Conservation (phyloP, 345 rosid species). For the Aquilaria yunnanensis region DNA sequence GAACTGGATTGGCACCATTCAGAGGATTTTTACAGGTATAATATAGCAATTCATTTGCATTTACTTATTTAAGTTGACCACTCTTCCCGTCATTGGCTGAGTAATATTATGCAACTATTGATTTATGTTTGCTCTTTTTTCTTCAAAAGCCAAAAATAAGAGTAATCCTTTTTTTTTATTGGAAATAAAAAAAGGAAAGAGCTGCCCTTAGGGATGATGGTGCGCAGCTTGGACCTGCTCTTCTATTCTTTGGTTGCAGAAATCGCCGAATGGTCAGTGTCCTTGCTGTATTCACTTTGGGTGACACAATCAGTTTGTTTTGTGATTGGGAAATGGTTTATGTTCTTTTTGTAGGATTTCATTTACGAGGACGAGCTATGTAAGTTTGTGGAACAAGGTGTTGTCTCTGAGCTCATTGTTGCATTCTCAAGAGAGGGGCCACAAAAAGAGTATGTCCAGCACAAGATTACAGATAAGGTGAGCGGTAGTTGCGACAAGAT, state of each 20-base stretch:
- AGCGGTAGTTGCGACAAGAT: too few species aligned
- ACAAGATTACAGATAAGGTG: conserved; percentile 79
- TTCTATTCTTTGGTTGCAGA: conserved; percentile 95
- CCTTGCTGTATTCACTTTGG: neutral
- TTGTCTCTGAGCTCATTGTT: conserved; percentile 69
- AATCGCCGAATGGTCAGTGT: conserved; percentile 63
- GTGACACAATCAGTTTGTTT: conserved; percentile 2
- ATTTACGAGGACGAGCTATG: conserved; percentile 86
- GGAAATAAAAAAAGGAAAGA: conserved; percentile 97
- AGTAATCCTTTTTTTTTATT: conserved; percentile 17
- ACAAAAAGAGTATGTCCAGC: conserved; percentile 92
- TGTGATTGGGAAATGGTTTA: conserved; percentile 40
- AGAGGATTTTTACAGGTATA: conserved; percentile 92
- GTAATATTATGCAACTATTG: neutral
- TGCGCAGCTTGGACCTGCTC: conserved; percentile 71
- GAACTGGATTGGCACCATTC: conserved; percentile 97
- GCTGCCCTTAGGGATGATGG: conserved; percentile 66
- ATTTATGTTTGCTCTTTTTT: conserved; percentile 1
- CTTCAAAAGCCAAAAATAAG: neutral
- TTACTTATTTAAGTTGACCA: conserved; percentile 5
- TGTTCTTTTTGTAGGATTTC: conserved; percentile 45
- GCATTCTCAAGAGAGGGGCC: conserved; percentile 98
- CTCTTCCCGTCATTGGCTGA: conserved; percentile 11
- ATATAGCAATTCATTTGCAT: neutral
- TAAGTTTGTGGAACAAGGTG: conserved; percentile 57